A percentile compares a stretch with the other conserved stretches of the same genome.
Evolutionary conservation across 345 rosid genomes (phyloP).

Genomic region (Jatropha curcas): DNA sequence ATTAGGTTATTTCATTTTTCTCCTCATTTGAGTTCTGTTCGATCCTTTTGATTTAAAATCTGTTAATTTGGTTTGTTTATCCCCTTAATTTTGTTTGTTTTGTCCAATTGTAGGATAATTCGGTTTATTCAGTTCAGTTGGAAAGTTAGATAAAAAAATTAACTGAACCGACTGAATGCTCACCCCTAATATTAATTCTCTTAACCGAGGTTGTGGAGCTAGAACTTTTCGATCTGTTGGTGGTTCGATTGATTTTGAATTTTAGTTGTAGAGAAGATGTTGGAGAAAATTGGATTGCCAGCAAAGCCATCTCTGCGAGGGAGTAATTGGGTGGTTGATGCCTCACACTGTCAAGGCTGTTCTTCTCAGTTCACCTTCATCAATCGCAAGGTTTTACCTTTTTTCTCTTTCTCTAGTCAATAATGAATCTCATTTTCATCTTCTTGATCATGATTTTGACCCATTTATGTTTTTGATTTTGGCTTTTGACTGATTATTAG

Average conservation of each 20-base stretch:
- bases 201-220: too few relatives aligned
- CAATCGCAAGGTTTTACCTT: conserved; percentile 81
- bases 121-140: too few relatives aligned
- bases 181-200: too few relatives aligned
- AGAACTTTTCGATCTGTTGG: not conserved
- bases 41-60: too few relatives aligned
- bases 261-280: conserved; percentile 35
- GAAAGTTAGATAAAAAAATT: too few relatives aligned
- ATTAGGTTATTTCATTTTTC: too few relatives aligned
- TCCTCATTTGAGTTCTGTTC: too few relatives aligned
- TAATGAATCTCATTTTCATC: not conserved
- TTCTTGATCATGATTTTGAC: conserved; percentile 8
- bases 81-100: too few relatives aligned
- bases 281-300: conserved; percentile 95
- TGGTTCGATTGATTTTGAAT: not conserved
- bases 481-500: too few relatives aligned
- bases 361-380: conserved; percentile 89
- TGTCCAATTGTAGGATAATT: too few relatives aligned
- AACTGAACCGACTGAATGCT: too few relatives aligned
- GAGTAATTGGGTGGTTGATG: conserved; percentile 77
- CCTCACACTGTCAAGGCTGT: conserved; percentile 96
- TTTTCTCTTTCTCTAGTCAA: not conserved
- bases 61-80: too few relatives aligned
- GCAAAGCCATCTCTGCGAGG: conserved; percentile 84
- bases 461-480: not conserved